phyloP scores from a whole-genome alignment of 2,329 filamentous ascomycete genomes.

The Talaromyces sp. region DNA sequence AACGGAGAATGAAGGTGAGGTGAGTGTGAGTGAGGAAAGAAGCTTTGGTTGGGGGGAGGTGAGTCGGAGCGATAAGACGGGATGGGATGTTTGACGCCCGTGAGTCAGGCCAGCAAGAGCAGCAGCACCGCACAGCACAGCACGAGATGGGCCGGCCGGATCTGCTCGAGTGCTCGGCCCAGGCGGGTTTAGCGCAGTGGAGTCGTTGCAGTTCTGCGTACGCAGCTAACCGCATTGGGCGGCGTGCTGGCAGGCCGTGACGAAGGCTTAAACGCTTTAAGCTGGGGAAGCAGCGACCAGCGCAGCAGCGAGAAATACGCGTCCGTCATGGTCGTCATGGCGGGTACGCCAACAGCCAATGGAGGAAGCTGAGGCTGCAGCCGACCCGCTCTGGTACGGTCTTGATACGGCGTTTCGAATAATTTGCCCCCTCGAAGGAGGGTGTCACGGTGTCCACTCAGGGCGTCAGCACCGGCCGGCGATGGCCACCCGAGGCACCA shows the following conservation, averaged over 20 bases:
- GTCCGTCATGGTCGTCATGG: conserved; percentile 6
- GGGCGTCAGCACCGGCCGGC: background rate
- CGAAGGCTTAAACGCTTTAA: background rate
- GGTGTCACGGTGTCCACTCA: background rate
- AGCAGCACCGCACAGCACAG: conserved; percentile 4
- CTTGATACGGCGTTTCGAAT: conserved; percentile 8
- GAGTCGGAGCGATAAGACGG: conserved; percentile 7
- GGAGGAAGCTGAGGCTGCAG: background rate
- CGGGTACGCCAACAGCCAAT: conserved; percentile 13
- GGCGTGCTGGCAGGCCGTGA: conserved; percentile 15
- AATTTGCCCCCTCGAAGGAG: conserved; percentile 1
- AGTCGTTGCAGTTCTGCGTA: background rate
- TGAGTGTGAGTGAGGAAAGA: background rate
- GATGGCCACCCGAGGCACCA: background rate
- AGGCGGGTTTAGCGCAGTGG: background rate
- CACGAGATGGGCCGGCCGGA: conserved; percentile 10
- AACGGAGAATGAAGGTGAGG: conserved; percentile 13
- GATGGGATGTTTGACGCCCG: conserved; percentile 6
- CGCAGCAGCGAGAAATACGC: conserved; percentile 14
- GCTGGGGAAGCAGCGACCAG: conserved; percentile 5
- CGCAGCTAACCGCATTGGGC: background rate
- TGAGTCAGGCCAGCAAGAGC: conserved; percentile 3
- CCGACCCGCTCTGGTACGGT: conserved; percentile 15
- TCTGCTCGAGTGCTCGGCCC: conserved; percentile 6
- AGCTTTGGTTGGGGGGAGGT: background rate